A percentile compares a stretch with the other conserved stretches of the same genome.
phyloP scores from a whole-genome alignment of 2,329 filamentous ascomycete species.

The Aspergillus fijiensis region DNA sequence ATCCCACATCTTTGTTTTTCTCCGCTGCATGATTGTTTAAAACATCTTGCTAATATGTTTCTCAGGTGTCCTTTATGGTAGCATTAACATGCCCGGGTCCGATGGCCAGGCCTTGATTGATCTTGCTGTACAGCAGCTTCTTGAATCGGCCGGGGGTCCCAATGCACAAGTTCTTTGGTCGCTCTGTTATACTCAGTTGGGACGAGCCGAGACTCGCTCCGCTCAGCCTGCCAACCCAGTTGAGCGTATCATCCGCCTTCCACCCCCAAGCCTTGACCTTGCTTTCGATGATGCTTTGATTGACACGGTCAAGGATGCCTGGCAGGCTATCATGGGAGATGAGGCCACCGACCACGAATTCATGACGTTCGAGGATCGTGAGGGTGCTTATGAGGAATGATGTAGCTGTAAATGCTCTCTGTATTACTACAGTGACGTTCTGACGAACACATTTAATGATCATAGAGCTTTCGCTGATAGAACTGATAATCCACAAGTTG shows the following conservation, averaged over 20 bases:
- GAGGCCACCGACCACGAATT: constrained; percentile 58
- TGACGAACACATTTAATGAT: not conserved
- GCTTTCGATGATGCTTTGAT: constrained; percentile 72
- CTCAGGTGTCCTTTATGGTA: constrained; percentile 60
- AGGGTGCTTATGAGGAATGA: constrained; percentile 55
- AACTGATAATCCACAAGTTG: not conserved
- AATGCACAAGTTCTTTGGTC: constrained; percentile 52
- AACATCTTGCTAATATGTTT: constrained; percentile 36
- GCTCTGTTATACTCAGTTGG: constrained; percentile 52
- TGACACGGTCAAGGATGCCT: constrained; percentile 66
- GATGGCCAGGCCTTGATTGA: constrained; percentile 44
- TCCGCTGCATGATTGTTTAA: constrained; percentile 18
- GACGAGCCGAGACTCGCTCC: constrained; percentile 20
- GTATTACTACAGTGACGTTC: not conserved
- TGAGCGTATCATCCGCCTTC: constrained; percentile 56
- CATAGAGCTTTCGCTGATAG: not conserved
- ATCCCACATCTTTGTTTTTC: constrained; percentile 18
- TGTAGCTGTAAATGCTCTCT: not conserved
- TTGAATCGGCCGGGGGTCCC: constrained; percentile 34
- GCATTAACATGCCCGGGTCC: constrained; percentile 39
- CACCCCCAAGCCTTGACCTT: constrained; percentile 62
- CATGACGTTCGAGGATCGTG: constrained; percentile 75
- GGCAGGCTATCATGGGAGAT: constrained; percentile 62
- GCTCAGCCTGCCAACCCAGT: constrained; percentile 26
- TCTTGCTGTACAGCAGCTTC: constrained; percentile 40